phyloP scores from a whole-genome alignment of 768 basidiomycete genomes.

The Termitomyces titanicus region DNA sequence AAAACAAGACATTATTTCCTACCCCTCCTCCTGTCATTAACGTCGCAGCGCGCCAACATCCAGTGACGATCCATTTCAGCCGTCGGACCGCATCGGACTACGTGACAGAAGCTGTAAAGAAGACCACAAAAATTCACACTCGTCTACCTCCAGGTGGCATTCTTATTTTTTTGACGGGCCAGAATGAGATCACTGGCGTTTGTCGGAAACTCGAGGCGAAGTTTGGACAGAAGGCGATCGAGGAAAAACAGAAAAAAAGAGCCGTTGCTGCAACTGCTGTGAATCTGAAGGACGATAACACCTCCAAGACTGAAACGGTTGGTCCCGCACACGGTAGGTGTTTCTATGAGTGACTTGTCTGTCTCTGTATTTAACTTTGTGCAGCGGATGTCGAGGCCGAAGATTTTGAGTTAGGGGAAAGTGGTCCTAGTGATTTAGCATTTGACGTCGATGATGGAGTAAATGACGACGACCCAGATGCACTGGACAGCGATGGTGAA shows the following conservation, averaged over 20 bases:
- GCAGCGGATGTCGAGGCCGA: constrained; percentile 77
- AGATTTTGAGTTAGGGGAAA: constrained; percentile 67
- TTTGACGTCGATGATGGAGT: constrained; percentile 64
- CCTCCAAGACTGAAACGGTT: constrained; percentile 23
- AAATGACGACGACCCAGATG: constrained; percentile 68
- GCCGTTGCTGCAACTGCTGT: constrained; percentile 20
- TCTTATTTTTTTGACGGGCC: constrained; percentile 91
- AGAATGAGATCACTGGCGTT: constrained; percentile 88
- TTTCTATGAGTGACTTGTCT: neutral
- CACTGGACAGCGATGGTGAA: constrained; percentile 72
- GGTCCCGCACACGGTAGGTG: constrained; percentile 47
- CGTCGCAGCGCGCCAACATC: constrained; percentile 88
- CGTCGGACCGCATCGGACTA: constrained; percentile 85
- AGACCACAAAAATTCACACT: constrained; percentile 88
- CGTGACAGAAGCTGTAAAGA: constrained; percentile 85
- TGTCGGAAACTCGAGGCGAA: constrained; percentile 77
- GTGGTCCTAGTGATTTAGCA: constrained; percentile 46
- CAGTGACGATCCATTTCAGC: constrained; percentile 93
- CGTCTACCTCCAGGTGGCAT: constrained; percentile 92
- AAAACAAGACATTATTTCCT: constrained; percentile 78
- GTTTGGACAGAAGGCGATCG: constrained; percentile 66
- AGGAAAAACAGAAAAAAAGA: constrained; percentile 42
- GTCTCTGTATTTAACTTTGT: constrained; percentile 3
- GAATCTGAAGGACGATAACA: constrained; percentile 23
- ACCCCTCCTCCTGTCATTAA: constrained; percentile 88